Evolutionary conservation across 2,329 filamentous ascomycete genomes (phyloP).

Genomic region (Paecilomyces sp.): DNA sequence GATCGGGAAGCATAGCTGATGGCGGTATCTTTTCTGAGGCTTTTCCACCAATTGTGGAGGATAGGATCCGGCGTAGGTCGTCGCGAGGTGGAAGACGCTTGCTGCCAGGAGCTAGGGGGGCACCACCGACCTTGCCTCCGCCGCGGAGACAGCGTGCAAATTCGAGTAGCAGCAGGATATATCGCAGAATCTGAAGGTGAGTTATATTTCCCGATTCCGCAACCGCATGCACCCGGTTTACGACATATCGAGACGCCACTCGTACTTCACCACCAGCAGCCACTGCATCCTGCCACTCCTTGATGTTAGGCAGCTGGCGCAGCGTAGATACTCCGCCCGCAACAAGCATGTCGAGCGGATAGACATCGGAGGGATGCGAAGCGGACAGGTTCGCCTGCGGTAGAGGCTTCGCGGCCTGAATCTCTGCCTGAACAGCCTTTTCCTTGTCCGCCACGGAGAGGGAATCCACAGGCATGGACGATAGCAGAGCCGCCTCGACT

Average conservation of each 20-base stretch:
- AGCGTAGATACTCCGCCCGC: conserved; percentile 35
- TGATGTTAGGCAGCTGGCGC: conserved; percentile 32
- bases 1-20: conserved; percentile 23
- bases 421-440: conserved; percentile 30
- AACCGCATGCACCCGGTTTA: conserved; percentile 33
- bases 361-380: conserved; percentile 39
- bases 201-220: conserved; percentile 31
- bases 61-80: conserved; percentile 31
- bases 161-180: conserved; percentile 38
- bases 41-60: conserved; percentile 16
- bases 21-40: conserved; percentile 12
- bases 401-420: conserved; percentile 40
- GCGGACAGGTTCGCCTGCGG: conserved; percentile 37
- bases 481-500: conserved; percentile 36
- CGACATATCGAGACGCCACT: conserved; percentile 38
- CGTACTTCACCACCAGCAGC: conserved; percentile 26
- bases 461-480: conserved; percentile 31
- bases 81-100: conserved; percentile 33
- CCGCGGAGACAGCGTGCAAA: conserved; percentile 29
- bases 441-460: conserved; percentile 24
- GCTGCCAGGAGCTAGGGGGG: conserved; percentile 23
- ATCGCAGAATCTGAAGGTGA: conserved; percentile 38
- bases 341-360: conserved; percentile 35
- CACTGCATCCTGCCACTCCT: conserved; percentile 36
- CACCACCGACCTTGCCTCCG: conserved; percentile 12